phyloP scores from a whole-genome alignment of 2,329 filamentous ascomycete genomes.

The Anthostomella pinea region DNA sequence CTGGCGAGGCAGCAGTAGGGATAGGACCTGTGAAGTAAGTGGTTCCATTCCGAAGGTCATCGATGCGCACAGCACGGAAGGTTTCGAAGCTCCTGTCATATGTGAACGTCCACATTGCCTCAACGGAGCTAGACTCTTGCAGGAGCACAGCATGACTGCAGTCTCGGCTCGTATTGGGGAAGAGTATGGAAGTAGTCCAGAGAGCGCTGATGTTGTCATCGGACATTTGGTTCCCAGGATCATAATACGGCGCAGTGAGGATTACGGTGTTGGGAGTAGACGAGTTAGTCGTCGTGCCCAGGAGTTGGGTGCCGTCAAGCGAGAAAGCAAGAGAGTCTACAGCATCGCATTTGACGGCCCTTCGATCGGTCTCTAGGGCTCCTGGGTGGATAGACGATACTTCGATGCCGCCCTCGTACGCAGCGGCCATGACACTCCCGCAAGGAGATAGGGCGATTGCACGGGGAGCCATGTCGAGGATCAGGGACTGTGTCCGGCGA shows the following conservation, averaged over 20 bases:
- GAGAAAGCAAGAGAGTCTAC: constrained; percentile 76
- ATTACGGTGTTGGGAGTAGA: constrained; percentile 69
- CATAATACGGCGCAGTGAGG: constrained; percentile 76
- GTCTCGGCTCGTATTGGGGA: constrained; percentile 75
- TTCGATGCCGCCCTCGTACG: constrained; percentile 86
- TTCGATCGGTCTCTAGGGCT: constrained; percentile 62
- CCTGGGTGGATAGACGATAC: constrained; percentile 70
- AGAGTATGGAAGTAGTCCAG: constrained; percentile 84
- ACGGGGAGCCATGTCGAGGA: constrained; percentile 74
- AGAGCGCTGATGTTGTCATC: constrained; percentile 70
- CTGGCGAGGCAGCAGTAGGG: constrained; percentile 47
- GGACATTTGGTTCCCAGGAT: constrained; percentile 62
- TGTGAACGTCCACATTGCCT: constrained; percentile 73
- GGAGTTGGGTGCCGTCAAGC: constrained; percentile 71
- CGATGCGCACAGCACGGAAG: constrained; percentile 73
- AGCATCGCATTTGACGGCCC: constrained; percentile 74
- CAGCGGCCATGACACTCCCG: constrained; percentile 77
- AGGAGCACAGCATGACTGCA: constrained; percentile 75
- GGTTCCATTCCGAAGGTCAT: constrained; percentile 71
- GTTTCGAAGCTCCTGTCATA: constrained; percentile 76
- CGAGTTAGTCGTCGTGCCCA: constrained; percentile 69
- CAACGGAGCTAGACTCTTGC: constrained; percentile 57
- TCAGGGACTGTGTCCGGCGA: constrained; percentile 69
- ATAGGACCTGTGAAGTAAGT: constrained; percentile 75
- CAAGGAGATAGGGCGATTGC: constrained; percentile 79